Evolutionary conservation across 208 protist genomes (phyloP).

Genomic region (Vickermania ingenoplastis): DNA sequence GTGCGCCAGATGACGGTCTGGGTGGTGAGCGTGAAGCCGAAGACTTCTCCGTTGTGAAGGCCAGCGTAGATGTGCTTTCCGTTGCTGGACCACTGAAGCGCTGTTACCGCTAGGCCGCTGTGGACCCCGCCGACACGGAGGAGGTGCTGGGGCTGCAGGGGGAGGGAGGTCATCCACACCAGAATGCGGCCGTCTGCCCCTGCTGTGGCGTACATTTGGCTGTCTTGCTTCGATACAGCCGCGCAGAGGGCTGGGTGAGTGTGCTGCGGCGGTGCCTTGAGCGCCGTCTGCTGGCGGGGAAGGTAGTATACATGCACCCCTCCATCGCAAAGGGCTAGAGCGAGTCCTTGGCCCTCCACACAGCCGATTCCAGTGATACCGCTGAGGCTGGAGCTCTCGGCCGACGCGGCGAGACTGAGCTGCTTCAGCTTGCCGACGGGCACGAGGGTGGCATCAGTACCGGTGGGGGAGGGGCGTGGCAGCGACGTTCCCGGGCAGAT

Average conservation of each 20-base stretch:
- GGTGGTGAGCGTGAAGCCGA: conserved; percentile 54
- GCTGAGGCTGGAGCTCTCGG: conserved; percentile 4
- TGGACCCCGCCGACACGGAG: background rate
- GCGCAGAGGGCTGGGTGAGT: conserved; percentile 79
- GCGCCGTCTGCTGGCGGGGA: conserved; percentile 25
- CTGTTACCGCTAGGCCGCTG: conserved; percentile 34
- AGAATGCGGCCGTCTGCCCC: conserved; percentile 78
- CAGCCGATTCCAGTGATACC: conserved; percentile 13
- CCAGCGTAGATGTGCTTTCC: conserved; percentile 66
- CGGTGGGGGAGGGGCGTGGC: background rate
- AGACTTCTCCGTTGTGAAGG: conserved; percentile 72
- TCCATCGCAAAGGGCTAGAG: conserved; percentile 57
- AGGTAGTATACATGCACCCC: conserved; percentile 72
- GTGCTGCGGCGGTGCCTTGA: conserved; percentile 27
- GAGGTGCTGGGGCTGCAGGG: background rate
- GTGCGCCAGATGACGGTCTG: conserved; percentile 54
- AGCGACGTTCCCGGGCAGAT: conserved; percentile 25
- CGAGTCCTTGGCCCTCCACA: conserved; percentile 36
- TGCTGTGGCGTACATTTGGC: conserved; percentile 62
- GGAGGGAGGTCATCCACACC: conserved; percentile 62
- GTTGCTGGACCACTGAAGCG: conserved; percentile 70
- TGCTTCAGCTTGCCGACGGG: background rate
- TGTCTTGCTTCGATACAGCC: conserved; percentile 59
- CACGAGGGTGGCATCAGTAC: background rate
- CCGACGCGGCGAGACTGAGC: background rate